These are phyloP conservation scores for Fonsecaea monophora DNA, from an alignment of 2,329 filamentous ascomycete genomes.

Conservation along the genomic window DNA sequence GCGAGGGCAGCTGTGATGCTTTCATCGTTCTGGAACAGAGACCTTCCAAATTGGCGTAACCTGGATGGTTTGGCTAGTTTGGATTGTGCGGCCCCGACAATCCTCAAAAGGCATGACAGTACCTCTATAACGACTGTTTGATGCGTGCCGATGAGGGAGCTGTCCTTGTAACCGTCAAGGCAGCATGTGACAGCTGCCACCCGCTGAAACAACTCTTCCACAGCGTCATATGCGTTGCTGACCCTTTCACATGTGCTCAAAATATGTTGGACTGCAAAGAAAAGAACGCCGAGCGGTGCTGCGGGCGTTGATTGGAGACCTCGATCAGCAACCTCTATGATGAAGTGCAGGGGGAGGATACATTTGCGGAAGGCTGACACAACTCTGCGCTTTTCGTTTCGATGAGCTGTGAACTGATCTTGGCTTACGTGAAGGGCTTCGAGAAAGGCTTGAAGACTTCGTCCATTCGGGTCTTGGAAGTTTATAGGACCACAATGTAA, in stretches of 20 bases:
- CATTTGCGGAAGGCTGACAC: constrained; percentile 17
- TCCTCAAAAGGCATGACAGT: constrained; percentile 20
- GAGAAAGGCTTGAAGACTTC: constrained; percentile 14
- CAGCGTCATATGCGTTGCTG: constrained; percentile 20
- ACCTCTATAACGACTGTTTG: constrained; percentile 16
- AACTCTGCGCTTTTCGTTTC: constrained; percentile 16
- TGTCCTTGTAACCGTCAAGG: constrained; percentile 21
- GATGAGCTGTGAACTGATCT: constrained; percentile 14
- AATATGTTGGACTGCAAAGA: constrained; percentile 16
- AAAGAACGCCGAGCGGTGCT: constrained; percentile 12
- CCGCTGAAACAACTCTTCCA: constrained; percentile 24
- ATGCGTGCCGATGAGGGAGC: constrained; percentile 9
- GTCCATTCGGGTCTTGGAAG: constrained; percentile 11
- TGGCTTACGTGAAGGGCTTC: constrained; percentile 11
- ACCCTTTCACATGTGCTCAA: constrained; percentile 18
- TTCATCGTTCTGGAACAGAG: constrained; percentile 15
- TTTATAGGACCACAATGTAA: constrained; percentile 3
- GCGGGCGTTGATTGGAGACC: constrained; percentile 12
- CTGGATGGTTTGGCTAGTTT: constrained; percentile 11
- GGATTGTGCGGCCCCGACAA: constrained; percentile 11
- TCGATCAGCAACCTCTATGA: constrained; percentile 16
- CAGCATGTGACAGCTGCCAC: constrained; percentile 7
- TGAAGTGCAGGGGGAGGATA: constrained; percentile 14
- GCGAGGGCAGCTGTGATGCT: background rate
- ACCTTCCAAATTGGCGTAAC: constrained; percentile 11